Conservation (phyloP, 345 rosid genomes). For the Physaria fendleri region DNA sequence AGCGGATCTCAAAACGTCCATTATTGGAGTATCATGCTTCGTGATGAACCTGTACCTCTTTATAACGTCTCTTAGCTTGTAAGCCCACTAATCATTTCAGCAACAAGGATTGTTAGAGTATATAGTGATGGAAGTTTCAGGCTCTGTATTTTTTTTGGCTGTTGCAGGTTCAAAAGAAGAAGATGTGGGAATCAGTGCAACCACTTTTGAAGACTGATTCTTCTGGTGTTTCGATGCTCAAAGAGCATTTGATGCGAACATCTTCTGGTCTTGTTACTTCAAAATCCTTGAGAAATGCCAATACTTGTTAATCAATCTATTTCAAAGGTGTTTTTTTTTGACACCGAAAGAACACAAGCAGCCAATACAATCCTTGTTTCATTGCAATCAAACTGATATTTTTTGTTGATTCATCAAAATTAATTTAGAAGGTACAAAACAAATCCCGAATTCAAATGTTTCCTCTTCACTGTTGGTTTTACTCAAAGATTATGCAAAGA, state of each 20-base stretch:
- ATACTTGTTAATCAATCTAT: conserved; percentile 48
- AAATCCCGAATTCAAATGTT: conserved; percentile 9
- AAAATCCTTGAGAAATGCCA: conserved; percentile 55
- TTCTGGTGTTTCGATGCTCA: conserved; percentile 48
- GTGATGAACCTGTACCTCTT: conserved; percentile 56
- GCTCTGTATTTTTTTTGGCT: not conserved
- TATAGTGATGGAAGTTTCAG: not conserved
- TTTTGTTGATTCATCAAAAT: conserved; percentile 1
- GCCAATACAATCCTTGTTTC: not conserved
- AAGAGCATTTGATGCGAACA: conserved; percentile 58
- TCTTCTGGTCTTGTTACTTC: conserved; percentile 59
- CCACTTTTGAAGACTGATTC: conserved; percentile 75
- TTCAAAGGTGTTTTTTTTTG: not conserved
- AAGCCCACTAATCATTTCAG: not conserved
- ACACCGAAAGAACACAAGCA: conserved; percentile 3
- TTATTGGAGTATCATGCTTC: too few species aligned
- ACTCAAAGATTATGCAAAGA: conserved; percentile 6
- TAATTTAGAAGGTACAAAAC: conserved; percentile 12
- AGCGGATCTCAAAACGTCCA: too few species aligned
- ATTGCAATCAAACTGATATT: conserved; percentile 23
- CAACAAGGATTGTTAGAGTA: not conserved
- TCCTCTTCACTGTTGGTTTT: not conserved
- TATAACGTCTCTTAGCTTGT: conserved; percentile 50
- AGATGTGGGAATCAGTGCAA: conserved; percentile 85
- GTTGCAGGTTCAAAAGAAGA: conserved; percentile 79